A percentile compares a stretch with the other conserved stretches of the same genome.
phyloP scores from a whole-genome alignment of 75 land plant genomes.

The Cryptomeria japonica region DNA sequence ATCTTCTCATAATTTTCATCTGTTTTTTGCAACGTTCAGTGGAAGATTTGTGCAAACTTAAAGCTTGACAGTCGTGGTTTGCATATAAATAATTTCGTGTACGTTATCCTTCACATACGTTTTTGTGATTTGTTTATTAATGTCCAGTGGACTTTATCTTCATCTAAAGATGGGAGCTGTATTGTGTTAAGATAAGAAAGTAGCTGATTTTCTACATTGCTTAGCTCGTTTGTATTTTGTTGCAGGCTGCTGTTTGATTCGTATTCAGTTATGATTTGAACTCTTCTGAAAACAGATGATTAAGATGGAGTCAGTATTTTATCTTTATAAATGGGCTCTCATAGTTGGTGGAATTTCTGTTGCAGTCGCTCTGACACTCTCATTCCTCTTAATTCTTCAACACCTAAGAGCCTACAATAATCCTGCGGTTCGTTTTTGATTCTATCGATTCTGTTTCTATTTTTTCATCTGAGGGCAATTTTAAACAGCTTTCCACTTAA shows the following conservation, averaged over 20 bases:
- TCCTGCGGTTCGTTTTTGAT: slow-evolving; percentile 59
- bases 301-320: not conserved
- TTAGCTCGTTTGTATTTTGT: not conserved
- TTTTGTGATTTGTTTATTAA: not conserved
- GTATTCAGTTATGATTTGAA: too few species aligned
- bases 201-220: not conserved
- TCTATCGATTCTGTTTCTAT: not conserved
- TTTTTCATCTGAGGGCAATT: too few species aligned
- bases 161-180: too few species aligned
- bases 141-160: not conserved
- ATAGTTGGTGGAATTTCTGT: slow-evolving; percentile 57
- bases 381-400: slow-evolving; percentile 51
- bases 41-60: not conserved
- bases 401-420: slow-evolving; percentile 79
- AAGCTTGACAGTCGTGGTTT: not conserved
- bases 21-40: not conserved
- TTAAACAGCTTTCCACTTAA: too few species aligned
- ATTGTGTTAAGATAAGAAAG: not conserved
- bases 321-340: slow-evolving; percentile 51
- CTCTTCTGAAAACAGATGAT: not conserved
- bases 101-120: not conserved
- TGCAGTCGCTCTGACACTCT: slow-evolving; percentile 53
- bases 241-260: not conserved
- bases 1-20: not conserved
- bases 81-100: too few species aligned